A percentile compares a stretch with the other conserved stretches of the same genome.
phyloP scores from a whole-genome alignment of 768 basidiomycete genomes.

The Pholiota microspora region DNA sequence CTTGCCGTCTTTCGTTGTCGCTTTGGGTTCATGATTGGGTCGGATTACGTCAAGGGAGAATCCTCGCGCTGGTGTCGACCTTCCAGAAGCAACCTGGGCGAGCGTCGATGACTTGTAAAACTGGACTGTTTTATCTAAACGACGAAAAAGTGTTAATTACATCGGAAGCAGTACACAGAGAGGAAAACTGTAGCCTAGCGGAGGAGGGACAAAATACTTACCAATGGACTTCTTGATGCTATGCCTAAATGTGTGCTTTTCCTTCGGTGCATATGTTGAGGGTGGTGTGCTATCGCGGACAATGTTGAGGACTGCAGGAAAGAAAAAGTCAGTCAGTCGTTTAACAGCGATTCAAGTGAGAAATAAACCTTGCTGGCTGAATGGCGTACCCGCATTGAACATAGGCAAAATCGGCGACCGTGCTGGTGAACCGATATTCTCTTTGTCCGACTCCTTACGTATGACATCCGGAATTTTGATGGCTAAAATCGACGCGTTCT shows the following conservation, averaged over 20 bases:
- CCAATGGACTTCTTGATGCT: conserved; percentile 75
- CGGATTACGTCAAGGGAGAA: conserved; percentile 36
- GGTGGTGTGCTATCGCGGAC: conserved; percentile 22
- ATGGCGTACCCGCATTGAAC: conserved; percentile 27
- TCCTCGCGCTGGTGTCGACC: conserved; percentile 41
- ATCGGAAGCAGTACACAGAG: background rate
- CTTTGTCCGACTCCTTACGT: conserved; percentile 22
- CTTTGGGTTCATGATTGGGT: conserved; percentile 17
- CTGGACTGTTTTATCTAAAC: conserved; percentile 64
- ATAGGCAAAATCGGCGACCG: conserved; percentile 25
- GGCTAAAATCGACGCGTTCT: conserved; percentile 16
- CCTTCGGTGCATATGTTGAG: conserved; percentile 19
- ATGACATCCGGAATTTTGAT: conserved; percentile 17
- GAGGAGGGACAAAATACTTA: conserved; percentile 26
- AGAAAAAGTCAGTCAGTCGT: conserved; percentile 4
- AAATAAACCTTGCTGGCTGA: conserved; percentile 26
- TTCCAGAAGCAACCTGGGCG: conserved; percentile 38
- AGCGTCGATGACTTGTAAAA: conserved; percentile 64
- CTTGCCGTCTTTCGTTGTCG: conserved; percentile 19
- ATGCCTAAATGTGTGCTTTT: conserved; percentile 54
- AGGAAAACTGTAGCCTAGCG: background rate
- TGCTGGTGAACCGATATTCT: conserved; percentile 23
- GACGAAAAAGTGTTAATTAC: background rate
- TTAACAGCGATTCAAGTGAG: conserved; percentile 1
- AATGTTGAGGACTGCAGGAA: conserved; percentile 20